Conservation (phyloP, 352 stramenopile genomes). For the Phytopythium sindhum region DNA sequence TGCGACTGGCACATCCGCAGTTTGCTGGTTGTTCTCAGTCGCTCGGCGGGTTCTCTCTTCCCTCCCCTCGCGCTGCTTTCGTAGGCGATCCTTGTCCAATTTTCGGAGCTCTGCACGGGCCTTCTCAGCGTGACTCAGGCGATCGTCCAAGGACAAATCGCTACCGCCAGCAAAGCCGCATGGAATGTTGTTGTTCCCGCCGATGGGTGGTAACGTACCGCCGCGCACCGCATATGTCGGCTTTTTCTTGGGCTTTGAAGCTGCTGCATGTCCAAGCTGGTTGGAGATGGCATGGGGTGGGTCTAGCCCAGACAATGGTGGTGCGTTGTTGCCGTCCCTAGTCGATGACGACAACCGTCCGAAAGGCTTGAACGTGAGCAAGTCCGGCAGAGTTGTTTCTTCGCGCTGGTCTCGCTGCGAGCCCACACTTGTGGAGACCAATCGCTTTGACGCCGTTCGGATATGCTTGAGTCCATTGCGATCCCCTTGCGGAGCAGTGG, state of each 20-base stretch:
- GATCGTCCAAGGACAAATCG: constrained; percentile 15
- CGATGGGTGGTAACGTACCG: constrained; percentile 1
- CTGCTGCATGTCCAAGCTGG: not conserved
- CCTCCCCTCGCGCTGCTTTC: constrained; percentile 34
- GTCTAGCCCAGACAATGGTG: not conserved
- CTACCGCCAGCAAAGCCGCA: not conserved
- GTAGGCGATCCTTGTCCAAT: constrained; percentile 39
- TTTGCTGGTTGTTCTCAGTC: constrained; percentile 1
- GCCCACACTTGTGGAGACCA: not conserved
- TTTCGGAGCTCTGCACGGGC: constrained; percentile 35
- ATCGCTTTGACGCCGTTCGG: not conserved
- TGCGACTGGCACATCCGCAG: not conserved
- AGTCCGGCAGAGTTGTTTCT: not conserved
- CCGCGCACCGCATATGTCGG: not conserved
- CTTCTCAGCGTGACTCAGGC: constrained; percentile 40
- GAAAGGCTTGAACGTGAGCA: constrained; percentile 2
- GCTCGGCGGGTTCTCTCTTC: constrained; percentile 34
- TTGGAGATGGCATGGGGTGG: not conserved
- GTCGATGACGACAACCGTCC: not conserved
- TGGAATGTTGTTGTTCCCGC: not conserved
- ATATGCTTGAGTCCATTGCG: not conserved
- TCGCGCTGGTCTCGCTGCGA: not conserved
- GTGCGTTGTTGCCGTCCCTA: not conserved
- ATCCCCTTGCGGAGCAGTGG: not conserved
- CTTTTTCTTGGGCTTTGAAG: not conserved